Evolutionary conservation across 169 alveolate species (phyloP).

Genomic region (Plasmodium coatneyi): DNA sequence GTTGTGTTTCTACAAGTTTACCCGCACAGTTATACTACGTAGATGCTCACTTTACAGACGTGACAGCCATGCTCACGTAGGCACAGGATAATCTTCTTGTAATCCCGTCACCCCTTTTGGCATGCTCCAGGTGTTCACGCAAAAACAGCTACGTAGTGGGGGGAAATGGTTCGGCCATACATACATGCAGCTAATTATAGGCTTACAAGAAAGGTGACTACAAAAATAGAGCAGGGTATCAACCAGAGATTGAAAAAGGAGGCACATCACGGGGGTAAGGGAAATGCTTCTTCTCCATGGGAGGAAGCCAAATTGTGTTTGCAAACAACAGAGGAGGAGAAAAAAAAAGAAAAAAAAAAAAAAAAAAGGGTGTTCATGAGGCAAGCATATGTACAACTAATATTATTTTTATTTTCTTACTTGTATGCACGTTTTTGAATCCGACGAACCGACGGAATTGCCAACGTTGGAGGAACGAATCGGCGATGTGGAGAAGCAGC

Average conservation of each 20-base stretch:
- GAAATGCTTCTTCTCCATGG: not conserved
- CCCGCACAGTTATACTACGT: not conserved
- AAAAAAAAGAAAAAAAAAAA: no score
- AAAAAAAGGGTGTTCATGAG: not conserved
- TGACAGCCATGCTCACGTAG: not conserved
- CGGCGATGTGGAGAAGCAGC: not conserved
- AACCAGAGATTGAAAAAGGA: not conserved
- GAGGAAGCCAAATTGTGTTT: not conserved
- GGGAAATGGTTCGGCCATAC: not conserved
- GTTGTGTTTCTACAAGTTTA: not conserved
- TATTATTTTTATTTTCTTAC: not conserved
- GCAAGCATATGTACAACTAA: not conserved
- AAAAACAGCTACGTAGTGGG: not conserved
- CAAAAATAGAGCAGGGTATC: not conserved
- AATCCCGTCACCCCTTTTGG: not conserved
- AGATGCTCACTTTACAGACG: not conserved
- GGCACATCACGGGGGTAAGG: not conserved
- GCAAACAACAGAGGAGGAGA: not conserved
- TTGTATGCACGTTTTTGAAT: not conserved
- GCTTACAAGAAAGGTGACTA: not conserved
- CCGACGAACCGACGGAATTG: not conserved
- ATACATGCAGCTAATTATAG: not conserved
- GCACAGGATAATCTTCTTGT: not conserved
- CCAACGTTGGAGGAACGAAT: not conserved
- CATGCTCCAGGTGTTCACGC: not conserved